phyloP scores from a whole-genome alignment of 495 filamentous ascomycete species.

The Penicillium fimorum region DNA sequence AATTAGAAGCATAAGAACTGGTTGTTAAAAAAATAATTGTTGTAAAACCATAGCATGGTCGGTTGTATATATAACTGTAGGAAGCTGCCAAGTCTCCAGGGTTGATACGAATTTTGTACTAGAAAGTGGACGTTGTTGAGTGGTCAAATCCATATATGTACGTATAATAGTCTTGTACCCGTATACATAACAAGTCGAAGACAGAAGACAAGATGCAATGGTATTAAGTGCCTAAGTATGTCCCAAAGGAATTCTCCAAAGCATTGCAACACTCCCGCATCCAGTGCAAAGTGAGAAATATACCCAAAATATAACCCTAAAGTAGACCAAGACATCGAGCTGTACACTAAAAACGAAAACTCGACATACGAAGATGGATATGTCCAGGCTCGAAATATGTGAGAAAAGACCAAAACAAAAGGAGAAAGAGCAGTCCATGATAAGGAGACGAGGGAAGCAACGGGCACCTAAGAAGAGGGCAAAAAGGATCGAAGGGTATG shows the following conservation, averaged over 20 bases:
- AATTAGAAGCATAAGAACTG: background rate
- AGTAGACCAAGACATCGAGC: constrained; percentile 1
- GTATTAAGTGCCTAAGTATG: constrained; percentile 25
- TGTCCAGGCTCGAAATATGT: constrained; percentile 27
- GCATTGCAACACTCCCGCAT: constrained; percentile 16
- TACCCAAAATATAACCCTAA: constrained; percentile 5
- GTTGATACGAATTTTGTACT: background rate
- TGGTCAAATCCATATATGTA: background rate
- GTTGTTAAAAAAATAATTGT: background rate
- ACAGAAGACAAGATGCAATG: constrained; percentile 18
- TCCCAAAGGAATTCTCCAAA: constrained; percentile 11
- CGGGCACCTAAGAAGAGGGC: background rate
- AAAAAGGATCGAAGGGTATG: constrained; percentile 4
- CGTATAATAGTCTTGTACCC: background rate
- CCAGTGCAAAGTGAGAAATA: constrained; percentile 7
- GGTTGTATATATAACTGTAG: background rate
- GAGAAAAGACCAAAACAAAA: constrained; percentile 5
- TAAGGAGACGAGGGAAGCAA: constrained; percentile 1
- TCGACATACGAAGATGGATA: constrained; percentile 21
- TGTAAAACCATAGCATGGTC: background rate
- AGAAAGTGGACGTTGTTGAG: background rate
- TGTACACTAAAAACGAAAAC: constrained; percentile 7
- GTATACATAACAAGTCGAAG: background rate
- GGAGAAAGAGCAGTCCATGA: constrained; percentile 5
- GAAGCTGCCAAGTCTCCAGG: background rate